phyloP scores from a whole-genome alignment of 352 stramenopile species.

The Blastocystis sp. region DNA sequence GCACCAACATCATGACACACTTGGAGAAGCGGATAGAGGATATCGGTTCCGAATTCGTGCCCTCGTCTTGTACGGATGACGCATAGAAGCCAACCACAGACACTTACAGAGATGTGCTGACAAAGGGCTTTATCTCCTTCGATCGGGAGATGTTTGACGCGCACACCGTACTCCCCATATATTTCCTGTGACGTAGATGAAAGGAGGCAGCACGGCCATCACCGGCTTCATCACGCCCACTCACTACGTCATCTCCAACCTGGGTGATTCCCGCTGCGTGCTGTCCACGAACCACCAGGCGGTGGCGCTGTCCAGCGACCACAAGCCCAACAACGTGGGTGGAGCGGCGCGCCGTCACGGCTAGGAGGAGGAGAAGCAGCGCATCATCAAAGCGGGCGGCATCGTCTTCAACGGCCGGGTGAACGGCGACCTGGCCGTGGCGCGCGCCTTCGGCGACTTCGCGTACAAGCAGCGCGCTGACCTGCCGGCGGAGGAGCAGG shows the following conservation, averaged over 20 bases:
- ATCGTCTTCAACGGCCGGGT: conserved; percentile 72
- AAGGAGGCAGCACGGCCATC: conserved; percentile 70
- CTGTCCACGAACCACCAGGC: conserved; percentile 57
- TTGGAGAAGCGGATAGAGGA: conserved; percentile 33
- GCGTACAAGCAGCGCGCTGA: conserved; percentile 72
- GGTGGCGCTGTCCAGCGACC: conserved; percentile 81
- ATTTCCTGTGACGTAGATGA: conserved; percentile 43
- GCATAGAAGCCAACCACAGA: neutral
- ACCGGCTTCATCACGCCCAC: conserved; percentile 70
- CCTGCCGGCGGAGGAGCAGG: conserved; percentile 73
- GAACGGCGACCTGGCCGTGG: conserved; percentile 74
- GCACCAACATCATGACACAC: neutral
- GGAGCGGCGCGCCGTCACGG: neutral
- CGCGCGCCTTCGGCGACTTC: conserved; percentile 72
- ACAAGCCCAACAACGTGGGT: conserved; percentile 81
- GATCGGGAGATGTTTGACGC: conserved; percentile 67
- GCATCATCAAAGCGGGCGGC: conserved; percentile 72
- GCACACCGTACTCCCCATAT: neutral
- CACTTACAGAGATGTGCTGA: neutral
- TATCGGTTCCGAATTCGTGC: conserved; percentile 1
- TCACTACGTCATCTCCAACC: conserved; percentile 71
- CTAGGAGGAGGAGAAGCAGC: conserved; percentile 69
- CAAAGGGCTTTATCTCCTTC: conserved; percentile 67
- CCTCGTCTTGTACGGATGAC: neutral
- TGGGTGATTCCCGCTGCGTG: conserved; percentile 71